These are phyloP conservation scores for Fusarium devonianum DNA, from an alignment of 2,329 filamentous ascomycete genomes.

Conservation along the genomic window DNA sequence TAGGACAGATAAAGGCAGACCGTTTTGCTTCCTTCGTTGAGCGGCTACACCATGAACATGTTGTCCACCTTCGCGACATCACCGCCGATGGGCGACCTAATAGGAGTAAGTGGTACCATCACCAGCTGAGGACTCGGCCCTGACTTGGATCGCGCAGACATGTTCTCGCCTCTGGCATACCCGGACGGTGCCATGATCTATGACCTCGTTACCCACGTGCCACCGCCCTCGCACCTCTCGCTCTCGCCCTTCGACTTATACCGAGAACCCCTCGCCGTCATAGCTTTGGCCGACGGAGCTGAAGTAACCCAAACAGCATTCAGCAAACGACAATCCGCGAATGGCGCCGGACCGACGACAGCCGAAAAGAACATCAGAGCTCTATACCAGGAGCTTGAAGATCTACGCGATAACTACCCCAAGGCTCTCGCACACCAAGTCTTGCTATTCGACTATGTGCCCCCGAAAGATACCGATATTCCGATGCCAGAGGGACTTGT, in stretches of 20 bases:
- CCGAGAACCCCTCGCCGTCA: constrained; percentile 80
- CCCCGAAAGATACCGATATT: constrained; percentile 55
- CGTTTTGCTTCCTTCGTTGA: constrained; percentile 82
- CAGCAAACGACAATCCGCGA: constrained; percentile 61
- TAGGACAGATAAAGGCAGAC: constrained; percentile 83
- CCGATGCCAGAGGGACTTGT: constrained; percentile 72
- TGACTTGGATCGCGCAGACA: constrained; percentile 63
- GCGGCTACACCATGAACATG: constrained; percentile 78
- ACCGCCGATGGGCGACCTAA: constrained; percentile 84
- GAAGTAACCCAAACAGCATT: constrained; percentile 67
- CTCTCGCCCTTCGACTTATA: constrained; percentile 90
- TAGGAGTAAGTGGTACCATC: constrained; percentile 67
- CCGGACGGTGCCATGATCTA: constrained; percentile 87
- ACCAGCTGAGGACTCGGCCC: constrained; percentile 7
- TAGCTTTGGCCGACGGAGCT: constrained; percentile 83
- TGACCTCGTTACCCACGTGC: constrained; percentile 81
- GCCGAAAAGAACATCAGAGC: constrained; percentile 65
- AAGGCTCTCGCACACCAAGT: constrained; percentile 80
- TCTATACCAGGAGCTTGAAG: constrained; percentile 72
- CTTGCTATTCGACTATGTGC: constrained; percentile 77
- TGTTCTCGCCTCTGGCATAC: constrained; percentile 92
- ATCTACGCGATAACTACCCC: constrained; percentile 74
- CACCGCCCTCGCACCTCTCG: constrained; percentile 79
- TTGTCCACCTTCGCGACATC: constrained; percentile 85
- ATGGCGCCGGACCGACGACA: constrained; percentile 57